Evolutionary conservation across 1,284 basidiomycete genomes (phyloP), one percentile per base, ranked within the genome.

Genomic region (Heterobasidion parviporum): DNA sequence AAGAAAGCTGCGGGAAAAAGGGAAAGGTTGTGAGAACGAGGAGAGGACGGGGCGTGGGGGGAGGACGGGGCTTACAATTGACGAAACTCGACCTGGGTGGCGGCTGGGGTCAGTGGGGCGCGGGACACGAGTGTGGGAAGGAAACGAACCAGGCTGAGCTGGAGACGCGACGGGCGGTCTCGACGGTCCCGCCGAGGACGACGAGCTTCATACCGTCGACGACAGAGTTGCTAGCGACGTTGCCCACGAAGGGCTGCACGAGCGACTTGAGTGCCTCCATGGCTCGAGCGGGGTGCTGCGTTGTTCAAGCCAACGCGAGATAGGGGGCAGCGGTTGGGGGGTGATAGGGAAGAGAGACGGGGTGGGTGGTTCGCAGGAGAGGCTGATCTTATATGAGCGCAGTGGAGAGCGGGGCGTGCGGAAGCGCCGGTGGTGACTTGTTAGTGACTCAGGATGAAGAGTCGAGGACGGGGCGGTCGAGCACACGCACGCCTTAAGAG

Each of bases 181-280:
- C 89, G 58, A 91, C 88, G 5, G 89, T 90, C 58, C 89, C 88
- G 60, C 88, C 88, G 54, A 91, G 77, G 53, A 91, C 86, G 70
- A 91, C 88, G 65, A 91, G 86, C 72, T 91, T 91, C 75, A 90
- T 83, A 61, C 88, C 89, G 66, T 90, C 87, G 70, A 90, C 79
- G 74, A 89, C 80, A 56, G 85, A 86, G 47, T 83, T 87, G 61
- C 83, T 79, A 59, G 82, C 85, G 66, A 76, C 82, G 68, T 81
- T 82, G 70, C 83, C 85, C 62, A 89, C 82, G 66, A 90, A 82
- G 61, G 87, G 88, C 67, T 87, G 84, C 56, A 90, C 81, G 68
- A 91, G 82, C 55, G 85, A 89, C 74, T 85, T 89, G 72, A 90
- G 74, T 60, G 80, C 83, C 74, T 90, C 87, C 87, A 90, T 90